These are phyloP conservation scores for Niveomyces coronatus DNA, from an alignment of 2,329 filamentous ascomycete species.

Conservation along the genomic window DNA sequence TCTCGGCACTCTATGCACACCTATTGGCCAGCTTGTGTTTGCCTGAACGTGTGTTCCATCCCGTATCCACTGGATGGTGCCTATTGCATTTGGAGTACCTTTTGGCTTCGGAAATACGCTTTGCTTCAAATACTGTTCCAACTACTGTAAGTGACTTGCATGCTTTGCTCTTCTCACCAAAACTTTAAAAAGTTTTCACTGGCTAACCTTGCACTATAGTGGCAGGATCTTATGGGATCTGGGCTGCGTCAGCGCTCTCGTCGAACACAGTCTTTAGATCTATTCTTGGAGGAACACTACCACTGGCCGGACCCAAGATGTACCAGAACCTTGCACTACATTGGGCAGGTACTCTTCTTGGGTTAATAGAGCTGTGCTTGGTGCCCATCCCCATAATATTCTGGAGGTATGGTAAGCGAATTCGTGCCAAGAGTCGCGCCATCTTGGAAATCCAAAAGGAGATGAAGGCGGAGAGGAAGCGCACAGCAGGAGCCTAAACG, in stretches of 20 bases:
- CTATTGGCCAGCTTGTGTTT: slow-evolving; percentile 75
- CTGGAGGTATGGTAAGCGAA: slow-evolving; percentile 49
- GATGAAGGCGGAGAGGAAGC: slow-evolving; percentile 20
- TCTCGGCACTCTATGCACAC: slow-evolving; percentile 63
- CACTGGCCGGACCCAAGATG: slow-evolving; percentile 46
- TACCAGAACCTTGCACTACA: slow-evolving; percentile 60
- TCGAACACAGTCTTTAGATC: slow-evolving; percentile 50
- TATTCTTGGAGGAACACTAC: slow-evolving; percentile 10
- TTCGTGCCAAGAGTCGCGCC: slow-evolving; percentile 40
- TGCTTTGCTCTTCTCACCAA: too few species aligned
- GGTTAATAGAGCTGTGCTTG: slow-evolving; percentile 59
- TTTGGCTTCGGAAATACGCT: slow-evolving; percentile 69
- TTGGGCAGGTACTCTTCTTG: slow-evolving; percentile 70
- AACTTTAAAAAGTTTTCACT: too few species aligned
- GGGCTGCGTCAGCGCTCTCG: slow-evolving; percentile 69
- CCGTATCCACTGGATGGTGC: slow-evolving; percentile 71
- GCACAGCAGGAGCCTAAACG: too few species aligned
- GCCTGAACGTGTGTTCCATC: slow-evolving; percentile 75
- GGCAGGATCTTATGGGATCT: slow-evolving; percentile 69
- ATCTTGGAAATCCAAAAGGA: slow-evolving; percentile 36
- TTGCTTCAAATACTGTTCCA: slow-evolving; percentile 73
- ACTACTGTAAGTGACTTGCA: too few species aligned
- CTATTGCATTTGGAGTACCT: slow-evolving; percentile 67
- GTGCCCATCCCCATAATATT: slow-evolving; percentile 76
- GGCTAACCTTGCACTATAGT: too few species aligned